phyloP scores from a whole-genome alignment of 2,329 filamentous ascomycete genomes.

The Diaporthe citrichinensis region DNA sequence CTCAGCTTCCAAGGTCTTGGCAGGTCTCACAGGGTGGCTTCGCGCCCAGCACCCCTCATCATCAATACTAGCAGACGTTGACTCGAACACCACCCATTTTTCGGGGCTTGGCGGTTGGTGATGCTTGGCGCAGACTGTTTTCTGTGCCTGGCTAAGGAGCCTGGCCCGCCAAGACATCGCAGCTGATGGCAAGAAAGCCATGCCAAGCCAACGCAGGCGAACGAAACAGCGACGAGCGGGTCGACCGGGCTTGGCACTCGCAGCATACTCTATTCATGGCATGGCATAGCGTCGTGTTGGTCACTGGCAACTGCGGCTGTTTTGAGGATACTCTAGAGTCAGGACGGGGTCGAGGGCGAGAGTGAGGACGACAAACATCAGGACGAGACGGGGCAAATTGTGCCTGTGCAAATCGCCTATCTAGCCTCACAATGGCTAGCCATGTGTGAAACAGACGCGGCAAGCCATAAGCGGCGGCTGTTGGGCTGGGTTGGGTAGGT shows the following conservation, averaged over 20 bases:
- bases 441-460: constrained; percentile 33
- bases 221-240: constrained; percentile 29
- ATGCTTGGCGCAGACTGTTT: constrained; percentile 16
- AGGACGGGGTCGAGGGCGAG: constrained; percentile 15
- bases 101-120: constrained; percentile 28
- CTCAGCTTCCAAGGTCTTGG: constrained; percentile 31
- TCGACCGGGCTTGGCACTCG: constrained; percentile 31
- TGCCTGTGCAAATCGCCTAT: constrained; percentile 1
- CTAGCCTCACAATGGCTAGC: constrained; percentile 25
- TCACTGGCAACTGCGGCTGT: constrained; percentile 25
- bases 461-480: constrained; percentile 28
- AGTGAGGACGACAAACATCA: constrained; percentile 21
- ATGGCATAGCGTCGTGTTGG: constrained; percentile 7
- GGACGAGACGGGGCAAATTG: background rate
- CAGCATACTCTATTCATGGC: constrained; percentile 22
- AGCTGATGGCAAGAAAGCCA: constrained; percentile 27
- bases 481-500: constrained; percentile 5
- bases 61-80: constrained; percentile 11
- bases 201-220: constrained; percentile 26
- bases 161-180: constrained; percentile 25
- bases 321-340: background rate
- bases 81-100: constrained; percentile 25
- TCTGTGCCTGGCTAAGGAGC: background rate
- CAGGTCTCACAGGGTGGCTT: constrained; percentile 32
- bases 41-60: background rate